These are phyloP conservation scores for Ogataea henricii DNA, from an alignment of 805 yeast genomes.

Conservation along the genomic window DNA sequence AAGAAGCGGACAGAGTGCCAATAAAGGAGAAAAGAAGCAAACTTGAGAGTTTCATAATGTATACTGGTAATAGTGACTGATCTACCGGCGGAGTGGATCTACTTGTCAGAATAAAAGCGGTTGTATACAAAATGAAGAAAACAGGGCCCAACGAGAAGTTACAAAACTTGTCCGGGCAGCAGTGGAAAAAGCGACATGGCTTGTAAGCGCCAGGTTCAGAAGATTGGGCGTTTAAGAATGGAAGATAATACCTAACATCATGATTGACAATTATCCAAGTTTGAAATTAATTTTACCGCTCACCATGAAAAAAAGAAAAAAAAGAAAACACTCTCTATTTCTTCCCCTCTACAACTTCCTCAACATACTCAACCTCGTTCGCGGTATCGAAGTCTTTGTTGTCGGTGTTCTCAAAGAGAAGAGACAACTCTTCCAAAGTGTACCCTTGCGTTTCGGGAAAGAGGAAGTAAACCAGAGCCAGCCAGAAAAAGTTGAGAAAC, in stretches of 20 bases:
- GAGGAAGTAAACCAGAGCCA: slow-evolving; percentile 31
- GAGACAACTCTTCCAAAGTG: slow-evolving; percentile 40
- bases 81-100: no score
- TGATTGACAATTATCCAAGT: no score
- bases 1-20: not conserved
- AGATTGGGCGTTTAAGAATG: no score
- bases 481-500: slow-evolving; percentile 33
- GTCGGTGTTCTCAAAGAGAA: not conserved
- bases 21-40: not conserved
- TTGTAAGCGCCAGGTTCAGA: no score
- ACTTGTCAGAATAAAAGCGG: no score
- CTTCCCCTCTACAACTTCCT: not conserved
- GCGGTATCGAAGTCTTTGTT: not conserved
- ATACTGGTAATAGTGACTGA: not conserved
- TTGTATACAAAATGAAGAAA: not conserved
- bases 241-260: no score
- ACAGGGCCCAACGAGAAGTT: no score
- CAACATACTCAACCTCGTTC: not conserved
- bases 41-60: not conserved
- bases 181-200: no score
- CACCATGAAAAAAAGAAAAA: not conserved
- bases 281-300: no score
- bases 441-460: slow-evolving; percentile 40
- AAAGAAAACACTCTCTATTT: not conserved
- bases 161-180: no score